Evolutionary conservation across 768 basidiomycete species (phyloP), one percentile per base, ranked within the genome.

Genomic region (Russula vinacea): DNA sequence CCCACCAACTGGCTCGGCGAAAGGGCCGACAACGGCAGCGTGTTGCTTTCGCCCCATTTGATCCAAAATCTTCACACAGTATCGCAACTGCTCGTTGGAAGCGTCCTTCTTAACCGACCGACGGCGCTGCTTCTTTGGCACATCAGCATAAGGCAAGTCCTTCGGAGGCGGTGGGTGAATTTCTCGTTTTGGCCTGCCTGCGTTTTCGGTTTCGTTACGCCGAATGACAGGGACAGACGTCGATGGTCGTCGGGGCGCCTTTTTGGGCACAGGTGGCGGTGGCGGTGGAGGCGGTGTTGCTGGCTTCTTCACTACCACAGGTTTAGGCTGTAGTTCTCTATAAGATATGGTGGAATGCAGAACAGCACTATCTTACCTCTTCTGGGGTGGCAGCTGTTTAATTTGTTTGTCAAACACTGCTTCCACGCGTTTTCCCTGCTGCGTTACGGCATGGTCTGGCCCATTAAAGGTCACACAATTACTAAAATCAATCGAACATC

Each of bases 381-480:
- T 84, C 82, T 9, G 84, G 79, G 83, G 76, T 11, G 96, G 96
- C 74, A 96, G 78, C 56, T 91, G 87, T 74, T 91, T 89, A 62
- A 94, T 80, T 72, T 88, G 84, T 76, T 90, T 95, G 73, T 97
- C 94, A 70, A 95, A 96, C 8, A 88, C 82, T 62, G 85, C 86
- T 72, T 93, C 88, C 9, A 98, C 75, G 33, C 86, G 84, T 70
- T 88, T 89, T 16, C 91, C 96, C 80, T 89, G 89, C n/a, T 75
- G 72, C 2, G 85, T 82, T 50, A 98, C 82, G 33, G 80, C 77
- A 73, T 98, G 95, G 58, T 94, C 91, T 3, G 88, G 87, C 1
- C 97, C 97, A 73, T 99, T 99, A 82, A 98, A 99, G 3, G 86
- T 86, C 49, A 86, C 75, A 62, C 90, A 91, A 71, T 99, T 99